phyloP scores from a whole-genome alignment of 2,329 filamentous ascomycete genomes.

The Fusarium tanahbumbuense region DNA sequence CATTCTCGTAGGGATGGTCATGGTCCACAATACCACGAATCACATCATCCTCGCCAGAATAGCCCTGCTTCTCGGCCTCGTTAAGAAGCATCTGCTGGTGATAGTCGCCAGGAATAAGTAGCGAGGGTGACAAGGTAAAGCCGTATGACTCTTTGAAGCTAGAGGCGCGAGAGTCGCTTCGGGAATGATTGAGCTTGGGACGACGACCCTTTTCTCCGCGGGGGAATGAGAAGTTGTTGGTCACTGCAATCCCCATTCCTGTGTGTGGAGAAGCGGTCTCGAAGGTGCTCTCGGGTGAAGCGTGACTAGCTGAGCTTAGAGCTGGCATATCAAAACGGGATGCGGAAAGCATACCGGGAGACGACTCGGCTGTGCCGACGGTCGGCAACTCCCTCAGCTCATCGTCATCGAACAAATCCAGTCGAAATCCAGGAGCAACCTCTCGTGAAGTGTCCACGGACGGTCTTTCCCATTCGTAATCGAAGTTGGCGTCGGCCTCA shows the following conservation, averaged over 20 bases:
- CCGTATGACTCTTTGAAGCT: slow-evolving; percentile 70
- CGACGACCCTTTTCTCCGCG: slow-evolving; percentile 52
- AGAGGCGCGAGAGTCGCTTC: slow-evolving; percentile 60
- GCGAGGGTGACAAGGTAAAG: slow-evolving; percentile 69
- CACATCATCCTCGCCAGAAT: slow-evolving; percentile 51
- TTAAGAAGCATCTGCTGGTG: slow-evolving; percentile 63
- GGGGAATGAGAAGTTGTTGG: slow-evolving; percentile 66
- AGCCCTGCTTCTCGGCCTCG: slow-evolving; percentile 45
- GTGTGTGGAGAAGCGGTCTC: slow-evolving; percentile 59
- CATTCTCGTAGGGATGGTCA: slow-evolving; percentile 37
- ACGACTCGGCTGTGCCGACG: slow-evolving; percentile 35
- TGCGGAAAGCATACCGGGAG: slow-evolving; percentile 47
- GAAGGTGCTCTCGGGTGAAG: slow-evolving; percentile 54
- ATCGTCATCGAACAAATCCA: slow-evolving; percentile 42
- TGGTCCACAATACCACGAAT: slow-evolving; percentile 35
- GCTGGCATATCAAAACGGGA: slow-evolving; percentile 57
- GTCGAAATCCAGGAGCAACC: slow-evolving; percentile 38
- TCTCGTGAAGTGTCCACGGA: slow-evolving; percentile 59
- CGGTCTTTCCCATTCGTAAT: slow-evolving; percentile 72
- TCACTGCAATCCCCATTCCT: slow-evolving; percentile 51
- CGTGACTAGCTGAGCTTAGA: slow-evolving; percentile 62
- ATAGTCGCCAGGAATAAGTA: slow-evolving; percentile 71
- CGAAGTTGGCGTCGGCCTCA: slow-evolving; percentile 73
- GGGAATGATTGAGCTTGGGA: slow-evolving; percentile 50
- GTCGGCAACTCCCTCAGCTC: slow-evolving; percentile 40